Base-by-base conservation (phyloP, 1,284 basidiomycete species). In the Puccinia triticina region DNA sequence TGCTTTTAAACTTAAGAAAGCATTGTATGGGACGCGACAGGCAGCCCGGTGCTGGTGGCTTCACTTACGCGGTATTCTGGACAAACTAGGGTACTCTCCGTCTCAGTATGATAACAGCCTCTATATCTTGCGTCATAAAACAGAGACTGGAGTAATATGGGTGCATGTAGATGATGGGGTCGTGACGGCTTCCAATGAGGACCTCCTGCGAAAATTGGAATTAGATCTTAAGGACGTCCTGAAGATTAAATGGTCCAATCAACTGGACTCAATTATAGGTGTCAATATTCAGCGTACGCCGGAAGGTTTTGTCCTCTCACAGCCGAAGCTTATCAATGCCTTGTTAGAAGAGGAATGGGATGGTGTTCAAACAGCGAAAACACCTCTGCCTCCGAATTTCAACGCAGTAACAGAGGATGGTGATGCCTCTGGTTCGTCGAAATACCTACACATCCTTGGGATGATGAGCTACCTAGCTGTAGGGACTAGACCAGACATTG, bases 41-140 rank as follows among this genome's bases (percentile, higher is more conserved):
- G 71, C 40, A 5, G 21, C 71, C 72, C 21, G 72, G 10, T 74
- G 69, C 40, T 72, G 69, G 69, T 72, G 69, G 69, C 37, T 4
- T 16, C 23, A 43, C 34, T n/a, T 72, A 21, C 12, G 5, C 5
- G 66, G n/a, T 34, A 69, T 29, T 5, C 69, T 72, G 4, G 21
- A 3, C 16, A 16, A 53, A 16, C 18, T 53, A 53, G 50, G 50
- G 7, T 53, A 21, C 50, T 3, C 18, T 5, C 8, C 50, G 8
- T 21, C 16, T 16, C 50, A 53, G 16, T 53, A 53, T 16, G 23
- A 53, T 18, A 8, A 7, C 50, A 53, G 50, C 50, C 3, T 53
- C 4, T 53, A 53, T n/a, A 18, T 53, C 8, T n/a, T 53, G 16
- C 7, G 23, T 4, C 16, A 7, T 21, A 4, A 5, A 8, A 18